Percentiles rank a stretch among this genome's conserved stretches.
Evolutionary conservation across 2,329 filamentous ascomycete species (phyloP).

Genomic region (Epichloe coenophiala): DNA sequence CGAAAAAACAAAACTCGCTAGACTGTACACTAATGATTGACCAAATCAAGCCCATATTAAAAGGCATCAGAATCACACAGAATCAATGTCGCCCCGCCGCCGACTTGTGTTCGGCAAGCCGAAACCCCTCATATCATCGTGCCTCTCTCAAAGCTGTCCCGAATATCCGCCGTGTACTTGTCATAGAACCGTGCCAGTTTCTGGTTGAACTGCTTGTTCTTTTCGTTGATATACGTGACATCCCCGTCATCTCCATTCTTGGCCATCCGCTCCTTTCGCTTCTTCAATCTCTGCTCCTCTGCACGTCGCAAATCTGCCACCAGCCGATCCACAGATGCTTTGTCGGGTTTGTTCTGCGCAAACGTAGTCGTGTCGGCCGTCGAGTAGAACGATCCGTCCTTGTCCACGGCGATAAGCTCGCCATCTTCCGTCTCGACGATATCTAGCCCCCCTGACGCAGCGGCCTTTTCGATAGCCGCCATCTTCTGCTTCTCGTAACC

Average conservation of each 20-base stretch:
- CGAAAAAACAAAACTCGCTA: slow-evolving; percentile 11
- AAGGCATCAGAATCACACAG: background rate
- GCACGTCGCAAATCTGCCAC: slow-evolving; percentile 79
- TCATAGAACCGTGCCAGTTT: slow-evolving; percentile 95
- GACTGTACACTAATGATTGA: slow-evolving; percentile 17
- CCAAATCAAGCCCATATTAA: background rate
- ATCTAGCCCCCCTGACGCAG: slow-evolving; percentile 71
- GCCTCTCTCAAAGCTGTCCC: slow-evolving; percentile 93
- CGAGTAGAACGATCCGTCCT: slow-evolving; percentile 80
- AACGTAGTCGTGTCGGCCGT: slow-evolving; percentile 74
- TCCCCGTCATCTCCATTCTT: slow-evolving; percentile 76
- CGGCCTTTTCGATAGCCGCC: slow-evolving; percentile 71
- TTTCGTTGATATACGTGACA: slow-evolving; percentile 98
- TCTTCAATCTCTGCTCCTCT: slow-evolving; percentile 76
- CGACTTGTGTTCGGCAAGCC: background rate
- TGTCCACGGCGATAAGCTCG: slow-evolving; percentile 87
- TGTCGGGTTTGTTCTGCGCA: slow-evolving; percentile 73
- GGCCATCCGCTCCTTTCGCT: slow-evolving; percentile 65
- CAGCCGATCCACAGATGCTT: slow-evolving; percentile 74
- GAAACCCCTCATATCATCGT: slow-evolving; percentile 63
- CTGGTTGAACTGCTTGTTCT: slow-evolving; percentile 99
- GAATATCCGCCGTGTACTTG: slow-evolving; percentile 93
- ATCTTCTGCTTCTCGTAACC: slow-evolving; percentile 81
- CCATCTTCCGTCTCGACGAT: slow-evolving; percentile 93
- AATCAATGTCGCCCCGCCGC: too few species aligned